Evolutionary conservation across 768 basidiomycete species (phyloP).

Genomic region (Rossbeevera mucosa): DNA sequence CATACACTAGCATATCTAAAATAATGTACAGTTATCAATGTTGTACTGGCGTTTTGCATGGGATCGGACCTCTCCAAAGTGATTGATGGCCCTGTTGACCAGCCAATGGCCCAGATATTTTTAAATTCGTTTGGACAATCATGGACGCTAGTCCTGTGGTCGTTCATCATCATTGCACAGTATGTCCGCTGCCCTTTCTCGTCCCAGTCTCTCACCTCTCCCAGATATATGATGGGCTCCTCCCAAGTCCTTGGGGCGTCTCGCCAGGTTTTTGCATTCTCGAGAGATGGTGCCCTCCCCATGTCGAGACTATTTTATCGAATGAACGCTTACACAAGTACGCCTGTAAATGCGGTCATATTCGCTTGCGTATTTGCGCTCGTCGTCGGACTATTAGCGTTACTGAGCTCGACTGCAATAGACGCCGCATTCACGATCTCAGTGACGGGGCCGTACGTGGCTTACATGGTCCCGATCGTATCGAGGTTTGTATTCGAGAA

Average conservation of each 20-base stretch:
- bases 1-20: neutral
- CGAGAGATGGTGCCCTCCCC: neutral
- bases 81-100: constrained; percentile 25
- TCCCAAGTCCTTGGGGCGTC: neutral
- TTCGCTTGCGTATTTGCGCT: neutral
- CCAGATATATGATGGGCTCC: constrained; percentile 32
- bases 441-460: neutral
- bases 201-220: neutral
- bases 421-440: neutral
- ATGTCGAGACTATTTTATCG: neutral
- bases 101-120: constrained; percentile 44
- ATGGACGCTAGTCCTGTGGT: constrained; percentile 47
- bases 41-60: constrained; percentile 54
- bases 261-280: neutral
- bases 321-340: neutral
- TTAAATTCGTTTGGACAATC: constrained; percentile 38
- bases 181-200: constrained; percentile 17
- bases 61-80: constrained; percentile 42
- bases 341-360: neutral
- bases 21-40: constrained; percentile 38
- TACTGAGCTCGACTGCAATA: neutral
- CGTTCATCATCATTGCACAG: constrained; percentile 46
- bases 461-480: neutral
- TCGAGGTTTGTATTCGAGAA: neutral
- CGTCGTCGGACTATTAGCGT: neutral